Conservation (phyloP, 2,329 filamentous ascomycete genomes). For the Ophiocordyceps camponoti-floridani region DNA sequence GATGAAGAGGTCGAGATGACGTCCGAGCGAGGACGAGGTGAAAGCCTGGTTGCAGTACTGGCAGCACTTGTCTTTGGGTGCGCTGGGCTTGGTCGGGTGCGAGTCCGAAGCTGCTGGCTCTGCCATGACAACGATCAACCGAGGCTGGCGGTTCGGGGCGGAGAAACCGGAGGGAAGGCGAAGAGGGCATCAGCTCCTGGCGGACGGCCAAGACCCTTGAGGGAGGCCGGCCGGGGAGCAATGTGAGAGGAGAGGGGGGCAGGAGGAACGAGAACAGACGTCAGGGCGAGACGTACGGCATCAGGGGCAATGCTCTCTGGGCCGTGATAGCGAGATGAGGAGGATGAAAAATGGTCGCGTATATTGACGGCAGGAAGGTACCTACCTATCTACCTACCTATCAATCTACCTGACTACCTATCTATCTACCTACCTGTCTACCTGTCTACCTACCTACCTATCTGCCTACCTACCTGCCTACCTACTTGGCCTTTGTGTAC, state of each 20-base stretch:
- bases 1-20: slow-evolving; percentile 87
- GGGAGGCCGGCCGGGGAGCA: not conserved
- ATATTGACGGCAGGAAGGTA: too few species aligned
- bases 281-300: not conserved
- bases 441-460: too few species aligned
- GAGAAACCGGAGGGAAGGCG: not conserved
- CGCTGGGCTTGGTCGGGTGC: slow-evolving; percentile 19
- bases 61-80: slow-evolving; percentile 72
- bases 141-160: not conserved
- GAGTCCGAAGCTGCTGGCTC: slow-evolving; percentile 18
- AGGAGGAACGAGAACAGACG: not conserved
- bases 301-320: not conserved
- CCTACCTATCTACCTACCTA: too few species aligned
- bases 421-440: too few species aligned
- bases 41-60: slow-evolving; percentile 80
- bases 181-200: slow-evolving; percentile 2
- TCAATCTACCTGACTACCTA: too few species aligned
- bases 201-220: slow-evolving; percentile 1
- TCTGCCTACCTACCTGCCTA: too few species aligned
- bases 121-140: slow-evolving; percentile 9
- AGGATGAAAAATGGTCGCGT: too few species aligned
- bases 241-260: not conserved
- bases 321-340: too few species aligned
- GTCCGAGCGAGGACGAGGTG: slow-evolving; percentile 81
- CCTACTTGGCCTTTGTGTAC: too few species aligned